A percentile compares a stretch with the other conserved stretches of the same genome.
Conservation (phyloP, 495 filamentous ascomycete genomes). For the Annulohypoxylon maeteangense region DNA sequence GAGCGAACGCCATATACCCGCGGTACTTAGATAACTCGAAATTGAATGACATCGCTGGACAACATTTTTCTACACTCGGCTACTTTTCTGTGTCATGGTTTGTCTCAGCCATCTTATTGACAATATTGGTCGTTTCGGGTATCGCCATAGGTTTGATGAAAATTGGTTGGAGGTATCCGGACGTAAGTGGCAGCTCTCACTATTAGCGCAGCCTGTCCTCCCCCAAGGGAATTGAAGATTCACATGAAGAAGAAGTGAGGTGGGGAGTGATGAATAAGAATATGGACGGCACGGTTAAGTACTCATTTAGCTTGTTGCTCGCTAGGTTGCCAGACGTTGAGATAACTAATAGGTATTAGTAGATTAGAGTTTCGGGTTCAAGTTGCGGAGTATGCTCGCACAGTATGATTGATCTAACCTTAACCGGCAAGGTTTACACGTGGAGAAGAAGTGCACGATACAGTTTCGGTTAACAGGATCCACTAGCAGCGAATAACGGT, state of each 20-base stretch:
- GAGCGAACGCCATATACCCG: neutral
- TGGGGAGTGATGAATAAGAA: conserved; percentile 4
- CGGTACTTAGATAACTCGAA: neutral
- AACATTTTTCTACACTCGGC: neutral
- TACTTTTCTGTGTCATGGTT: neutral
- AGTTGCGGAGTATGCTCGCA: neutral
- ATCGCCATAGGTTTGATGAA: neutral
- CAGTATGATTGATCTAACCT: neutral
- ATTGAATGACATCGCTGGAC: neutral
- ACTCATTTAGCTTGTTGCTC: neutral
- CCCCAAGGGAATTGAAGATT: neutral
- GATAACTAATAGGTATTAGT: too few relatives aligned
- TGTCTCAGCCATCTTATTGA: neutral
- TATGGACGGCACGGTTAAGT: neutral
- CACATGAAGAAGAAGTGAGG: neutral
- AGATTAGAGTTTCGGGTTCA: too few relatives aligned
- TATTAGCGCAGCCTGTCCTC: neutral
- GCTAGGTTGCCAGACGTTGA: neutral
- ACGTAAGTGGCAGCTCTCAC: neutral
- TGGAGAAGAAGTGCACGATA: neutral
- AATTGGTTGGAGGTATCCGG: neutral
- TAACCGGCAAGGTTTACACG: neutral
- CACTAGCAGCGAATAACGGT: conserved; percentile 30
- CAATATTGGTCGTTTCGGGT: neutral
- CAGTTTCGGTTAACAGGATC: conserved; percentile 14